Evolutionary conservation across 2,329 filamentous ascomycete genomes (phyloP), one percentile per base, ranked within the genome.

Genomic region (Pyrenophora graminea): DNA sequence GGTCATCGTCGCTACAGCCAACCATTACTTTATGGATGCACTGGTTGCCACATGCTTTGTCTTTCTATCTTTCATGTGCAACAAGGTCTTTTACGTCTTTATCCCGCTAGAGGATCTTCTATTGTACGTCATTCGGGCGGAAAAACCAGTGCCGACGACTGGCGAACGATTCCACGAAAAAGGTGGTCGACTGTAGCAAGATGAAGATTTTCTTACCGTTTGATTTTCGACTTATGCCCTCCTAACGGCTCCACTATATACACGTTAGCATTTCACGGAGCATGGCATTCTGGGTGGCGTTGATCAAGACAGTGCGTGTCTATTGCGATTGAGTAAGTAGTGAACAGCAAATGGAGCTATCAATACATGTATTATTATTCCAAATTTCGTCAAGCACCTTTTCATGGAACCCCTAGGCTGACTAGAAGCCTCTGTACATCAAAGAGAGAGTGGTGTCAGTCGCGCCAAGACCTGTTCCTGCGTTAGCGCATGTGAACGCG

Each of bases 1-100:
- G 0, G 80, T 80, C 25, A 86, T 86, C 52, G 79, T 86, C 23
- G 80, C 83, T 13, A 86, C 83, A 0, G 84, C 83, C 30, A 86
- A 86, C 61, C 84, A 83, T 63, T 87, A 83, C 67, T 82, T 77
- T 71, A 72, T 83, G 50, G 81, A 83, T 61, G 81, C 81, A 0
- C 62, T 78, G 13, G 75, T 80, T 5, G 80, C 80, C 10, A 77
- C 76, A 1, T 69, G 76, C 50, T 80, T 79, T 17, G 79, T 80
- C 3, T 68, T 74, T 4, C 40, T 81, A 10, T 76, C 77, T 2
- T 82, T 81, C 56, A 39, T 74, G 4, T 74, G 73, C 56, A 83
- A 84, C 63, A 73, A 75, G 48, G 57, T 82, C 18, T 80, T 81
- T 64, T 72, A 79, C 41, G 70, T 79, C 8, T 72, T 83, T 10